Evolutionary conservation across 2,329 filamentous ascomycete genomes (phyloP), one percentile per base, ranked within the genome.

Genomic region (Lachnellula willkommii): DNA sequence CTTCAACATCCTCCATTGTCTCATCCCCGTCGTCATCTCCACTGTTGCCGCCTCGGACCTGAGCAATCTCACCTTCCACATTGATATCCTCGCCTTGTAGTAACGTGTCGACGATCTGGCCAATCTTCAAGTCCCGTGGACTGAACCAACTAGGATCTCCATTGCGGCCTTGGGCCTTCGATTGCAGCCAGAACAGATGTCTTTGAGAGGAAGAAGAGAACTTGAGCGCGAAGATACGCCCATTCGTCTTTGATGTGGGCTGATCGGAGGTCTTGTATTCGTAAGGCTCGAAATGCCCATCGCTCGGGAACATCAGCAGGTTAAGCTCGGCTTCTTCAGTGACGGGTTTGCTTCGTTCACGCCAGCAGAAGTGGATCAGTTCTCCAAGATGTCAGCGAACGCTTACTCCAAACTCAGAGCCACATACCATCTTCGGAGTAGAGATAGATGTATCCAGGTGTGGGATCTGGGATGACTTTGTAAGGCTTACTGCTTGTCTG

Each of bases 361-460:
- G 88, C 95, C 95, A 99, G 82, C 92, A 96, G 76, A 99, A 96
- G 77, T 96, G 92, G 59, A 95, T 80, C 58, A 99, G 82, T 52
- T 96, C 88, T 91, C 62, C 35, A 67, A 59, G 20, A 11, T 28
- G n/a, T 61, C 50, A 58, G 57, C 24, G 39, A 40, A 22, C 8
- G 35, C 8, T 43, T 40, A 17, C 20, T 24, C 6, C 8, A 47
- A 12, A 12, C 2, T 39, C 36, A 4, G n/a, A 47, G 47, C 14
- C 12, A 74, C 73, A 56, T 69, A 87, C 87, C 93, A 85, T 96
- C 93, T 79, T 95, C 92, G 51, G 81, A 81, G 74, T 94, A 96
- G 53, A 97, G 85, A 72, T 95, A 97, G 70, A 97, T 83, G 73
- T 95, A 96, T 65, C 93, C 93, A 5, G 84, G 85, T 8, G 84